These are phyloP conservation scores for Abortiporus biennis DNA, from an alignment of 1,284 basidiomycete species.

Conservation along the genomic window DNA sequence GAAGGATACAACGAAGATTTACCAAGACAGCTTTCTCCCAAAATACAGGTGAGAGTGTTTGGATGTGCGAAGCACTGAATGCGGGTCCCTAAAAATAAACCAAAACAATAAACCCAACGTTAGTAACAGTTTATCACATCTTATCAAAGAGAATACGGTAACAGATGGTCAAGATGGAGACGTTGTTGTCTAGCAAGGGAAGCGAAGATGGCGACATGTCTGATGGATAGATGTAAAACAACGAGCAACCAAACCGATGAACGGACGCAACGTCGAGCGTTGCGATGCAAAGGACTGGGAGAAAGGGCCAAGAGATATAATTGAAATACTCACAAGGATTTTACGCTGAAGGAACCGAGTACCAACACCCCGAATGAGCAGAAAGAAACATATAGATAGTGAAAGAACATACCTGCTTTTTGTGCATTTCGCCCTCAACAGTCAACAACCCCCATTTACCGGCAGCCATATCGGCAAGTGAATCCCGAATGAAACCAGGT, in stretches of 20 bases:
- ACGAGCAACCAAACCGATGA: neutral
- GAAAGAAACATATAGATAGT: neutral
- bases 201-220: neutral
- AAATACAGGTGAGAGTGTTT: conserved; percentile 55
- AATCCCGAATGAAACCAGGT: conserved; percentile 53
- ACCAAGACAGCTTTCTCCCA: conserved; percentile 57
- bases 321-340: conserved; percentile 28
- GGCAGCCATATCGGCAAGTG: conserved; percentile 48
- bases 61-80: conserved; percentile 51
- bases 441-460: conserved; percentile 43
- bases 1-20: no score
- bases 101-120: no score
- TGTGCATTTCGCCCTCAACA: conserved; percentile 46
- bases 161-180: neutral
- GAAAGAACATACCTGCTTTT: conserved; percentile 36
- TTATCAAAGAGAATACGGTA: neutral
- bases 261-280: neutral
- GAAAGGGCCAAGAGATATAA: neutral
- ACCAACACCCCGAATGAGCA: neutral
- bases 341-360: conserved; percentile 27
- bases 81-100: conserved; percentile 39
- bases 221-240: neutral
- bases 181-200: neutral
- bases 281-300: neutral
- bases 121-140: no score